These are phyloP conservation scores for Tillandsia leiboldiana DNA, from an alignment of 176 grass and related monocot genomes.

Conservation along the genomic window DNA sequence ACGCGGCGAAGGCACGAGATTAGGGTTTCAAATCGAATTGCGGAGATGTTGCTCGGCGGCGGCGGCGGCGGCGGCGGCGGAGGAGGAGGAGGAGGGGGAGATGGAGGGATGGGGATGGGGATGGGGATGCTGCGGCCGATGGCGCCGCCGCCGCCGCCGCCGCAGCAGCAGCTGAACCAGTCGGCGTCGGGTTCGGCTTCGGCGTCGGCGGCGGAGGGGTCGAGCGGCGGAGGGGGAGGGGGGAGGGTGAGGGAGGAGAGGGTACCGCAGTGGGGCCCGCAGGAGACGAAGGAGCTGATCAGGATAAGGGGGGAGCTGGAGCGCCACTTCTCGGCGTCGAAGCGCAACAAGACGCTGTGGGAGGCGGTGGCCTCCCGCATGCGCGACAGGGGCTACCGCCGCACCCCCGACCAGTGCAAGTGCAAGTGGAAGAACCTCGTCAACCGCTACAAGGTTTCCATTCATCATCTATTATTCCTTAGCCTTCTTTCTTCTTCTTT, in stretches of 20 bases:
- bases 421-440: slow-evolving; percentile 99
- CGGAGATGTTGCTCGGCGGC: no score
- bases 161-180: background rate
- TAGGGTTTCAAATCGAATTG: no score
- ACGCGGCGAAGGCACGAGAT: no score
- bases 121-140: background rate
- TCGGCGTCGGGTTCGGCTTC: background rate
- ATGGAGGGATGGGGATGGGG: background rate
- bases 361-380: slow-evolving; percentile 51
- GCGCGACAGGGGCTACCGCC: slow-evolving; percentile 46
- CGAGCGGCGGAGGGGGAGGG: slow-evolving; percentile 14
- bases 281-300: slow-evolving; percentile 83
- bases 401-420: slow-evolving; percentile 89
- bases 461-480: background rate
- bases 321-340: slow-evolving; percentile 31
- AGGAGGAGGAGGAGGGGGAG: background rate
- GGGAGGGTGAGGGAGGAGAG: slow-evolving; percentile 37
- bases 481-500: no score
- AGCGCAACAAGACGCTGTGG: slow-evolving; percentile 72
- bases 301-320: slow-evolving; percentile 54
- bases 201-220: background rate
- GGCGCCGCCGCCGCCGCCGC: no score
- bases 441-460: slow-evolving; percentile 69
- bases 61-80: background rate
- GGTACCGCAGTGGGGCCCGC: slow-evolving; percentile 60